phyloP scores from a whole-genome alignment of 2,329 filamentous ascomycete genomes.

The Ascochyta rabiei region DNA sequence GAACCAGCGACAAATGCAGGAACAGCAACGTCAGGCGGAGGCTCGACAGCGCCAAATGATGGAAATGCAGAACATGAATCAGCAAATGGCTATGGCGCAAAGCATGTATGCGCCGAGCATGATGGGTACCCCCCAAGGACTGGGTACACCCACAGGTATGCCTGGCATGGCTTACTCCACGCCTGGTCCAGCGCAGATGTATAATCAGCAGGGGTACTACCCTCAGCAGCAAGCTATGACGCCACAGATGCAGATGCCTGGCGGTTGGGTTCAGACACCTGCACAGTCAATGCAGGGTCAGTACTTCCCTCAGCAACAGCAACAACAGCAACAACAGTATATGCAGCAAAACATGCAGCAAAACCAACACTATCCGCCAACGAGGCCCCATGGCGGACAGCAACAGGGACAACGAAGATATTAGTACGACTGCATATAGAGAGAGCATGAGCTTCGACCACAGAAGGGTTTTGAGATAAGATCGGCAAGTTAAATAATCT shows the following conservation, averaged over 20 bases:
- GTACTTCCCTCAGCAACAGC: conserved; percentile 31
- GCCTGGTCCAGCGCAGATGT: conserved; percentile 37
- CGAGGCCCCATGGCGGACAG: conserved; percentile 42
- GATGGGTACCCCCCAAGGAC: conserved; percentile 26
- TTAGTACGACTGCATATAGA: conserved; percentile 6
- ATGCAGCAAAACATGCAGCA: conserved; percentile 17
- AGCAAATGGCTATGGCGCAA: conserved; percentile 34
- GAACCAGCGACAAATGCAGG: conserved; percentile 41
- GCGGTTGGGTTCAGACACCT: conserved; percentile 36
- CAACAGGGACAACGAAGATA: conserved; percentile 29
- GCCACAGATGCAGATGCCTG: conserved; percentile 34
- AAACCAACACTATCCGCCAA: conserved; percentile 27
- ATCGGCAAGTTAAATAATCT: neutral
- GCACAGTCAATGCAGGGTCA: conserved; percentile 35
- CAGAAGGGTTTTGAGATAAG: neutral
- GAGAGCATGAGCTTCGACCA: neutral
- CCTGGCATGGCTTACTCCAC: conserved; percentile 37
- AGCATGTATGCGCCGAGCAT: conserved; percentile 29
- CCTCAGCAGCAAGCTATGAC: conserved; percentile 33
- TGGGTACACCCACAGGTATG: conserved; percentile 28
- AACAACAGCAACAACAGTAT: conserved; percentile 4
- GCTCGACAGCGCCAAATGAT: conserved; percentile 34
- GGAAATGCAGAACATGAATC: conserved; percentile 36
- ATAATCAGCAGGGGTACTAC: conserved; percentile 39
- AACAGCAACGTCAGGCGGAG: conserved; percentile 34